Evolutionary conservation across 306 rosid species (phyloP), one percentile per base, ranked within the genome.

Genomic region (Castanospermum australe): DNA sequence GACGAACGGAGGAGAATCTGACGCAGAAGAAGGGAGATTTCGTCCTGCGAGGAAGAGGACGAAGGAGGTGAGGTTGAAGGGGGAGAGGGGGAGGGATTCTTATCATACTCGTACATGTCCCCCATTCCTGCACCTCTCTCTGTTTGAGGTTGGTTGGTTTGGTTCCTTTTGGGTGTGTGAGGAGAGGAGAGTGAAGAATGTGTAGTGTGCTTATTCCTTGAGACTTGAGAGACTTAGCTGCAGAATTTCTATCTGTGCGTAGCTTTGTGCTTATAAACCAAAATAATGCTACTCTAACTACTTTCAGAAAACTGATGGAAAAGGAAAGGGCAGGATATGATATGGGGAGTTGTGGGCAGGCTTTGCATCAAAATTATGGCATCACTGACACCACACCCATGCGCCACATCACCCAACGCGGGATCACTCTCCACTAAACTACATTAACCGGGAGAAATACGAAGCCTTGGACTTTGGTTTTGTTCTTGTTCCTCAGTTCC

Each of bases 1-100:
- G 97, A 89, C 0, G 99, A 88, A 70, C 89, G 94, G 35, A 87
- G 89, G 59, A 95, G 83, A 87, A 92, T 88, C 87, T 95, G 99
- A 65, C 85, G 94, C 39, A 95, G 96, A 45, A 95, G 90, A 67
- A 92, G 89, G 28, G 99, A 92, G 84, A 95, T 88, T 65, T 95
- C 99, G 68, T 95, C 99, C 14, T 93, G 79, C 17, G 94, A 78
- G 47, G 92, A 78, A 60, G 84, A 52, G 12, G 78, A 42, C 48
- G 69, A 84, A 65, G 79, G 67, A 18, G 68, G 48, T n/a, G 85
- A 55, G 66, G 89, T 7, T 18, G 88, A 69, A 35, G 86, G 81
- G 18, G 82, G 67, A 65, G 75, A 77, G 38, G 68, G 32, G 44
- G 75, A 77, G 38, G 68, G 32, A 50, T 68, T 79, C 39, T 85